Conservation (phyloP, 345 rosid genomes). For the Eucalyptus camaldulensis region DNA sequence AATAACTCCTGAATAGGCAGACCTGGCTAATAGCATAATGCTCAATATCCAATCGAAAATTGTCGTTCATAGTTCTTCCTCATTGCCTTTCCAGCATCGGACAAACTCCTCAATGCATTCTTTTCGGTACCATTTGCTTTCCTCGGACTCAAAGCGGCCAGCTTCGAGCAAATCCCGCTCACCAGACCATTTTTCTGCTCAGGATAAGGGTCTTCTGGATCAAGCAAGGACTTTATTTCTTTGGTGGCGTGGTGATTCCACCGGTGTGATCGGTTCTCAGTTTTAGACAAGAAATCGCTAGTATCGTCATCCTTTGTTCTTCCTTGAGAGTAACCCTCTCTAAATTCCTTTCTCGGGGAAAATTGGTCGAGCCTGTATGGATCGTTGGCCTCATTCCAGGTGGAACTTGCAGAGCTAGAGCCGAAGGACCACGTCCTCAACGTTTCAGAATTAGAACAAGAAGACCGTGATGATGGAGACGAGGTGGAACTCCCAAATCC, state of each 20-base stretch:
- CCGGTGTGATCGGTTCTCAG: background rate
- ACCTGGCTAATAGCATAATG: background rate
- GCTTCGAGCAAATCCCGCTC: constrained; percentile 15
- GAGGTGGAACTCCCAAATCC: constrained; percentile 29
- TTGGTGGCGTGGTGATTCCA: background rate
- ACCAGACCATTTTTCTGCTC: background rate
- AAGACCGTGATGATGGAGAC: background rate
- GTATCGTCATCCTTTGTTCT: background rate
- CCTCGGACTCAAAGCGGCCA: background rate
- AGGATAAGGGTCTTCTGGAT: background rate
- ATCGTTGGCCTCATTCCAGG: background rate
- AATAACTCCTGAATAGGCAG: background rate
- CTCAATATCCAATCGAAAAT: constrained; percentile 10
- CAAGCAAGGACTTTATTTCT: background rate
- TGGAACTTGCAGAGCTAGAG: constrained; percentile 4
- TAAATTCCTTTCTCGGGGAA: background rate
- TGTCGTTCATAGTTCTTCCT: constrained; percentile 15
- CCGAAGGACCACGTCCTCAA: constrained; percentile 10
- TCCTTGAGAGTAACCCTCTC: background rate
- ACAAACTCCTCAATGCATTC: background rate
- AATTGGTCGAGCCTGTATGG: background rate
- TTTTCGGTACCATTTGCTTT: background rate
- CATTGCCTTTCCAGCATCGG: background rate
- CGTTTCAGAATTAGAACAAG: constrained; percentile 5
- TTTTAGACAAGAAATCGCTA: background rate